phyloP scores from a whole-genome alignment of 2,329 filamentous ascomycete species.

The Paraphaeosphaeria sporulosa region DNA sequence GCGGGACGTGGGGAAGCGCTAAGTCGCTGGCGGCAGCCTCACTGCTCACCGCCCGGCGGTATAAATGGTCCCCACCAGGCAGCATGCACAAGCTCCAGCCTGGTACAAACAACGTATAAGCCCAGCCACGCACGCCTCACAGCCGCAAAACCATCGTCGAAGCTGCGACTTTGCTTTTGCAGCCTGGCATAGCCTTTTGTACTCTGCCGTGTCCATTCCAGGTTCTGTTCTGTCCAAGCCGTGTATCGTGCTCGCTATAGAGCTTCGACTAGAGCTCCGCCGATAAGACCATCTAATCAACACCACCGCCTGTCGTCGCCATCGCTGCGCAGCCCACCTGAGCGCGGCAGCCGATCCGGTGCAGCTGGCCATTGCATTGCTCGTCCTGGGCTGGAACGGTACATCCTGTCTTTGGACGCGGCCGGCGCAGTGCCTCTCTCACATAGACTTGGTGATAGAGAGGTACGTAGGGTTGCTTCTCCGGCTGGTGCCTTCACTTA shows the following conservation, averaged over 20 bases:
- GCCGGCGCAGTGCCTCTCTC: neutral
- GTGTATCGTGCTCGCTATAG: neutral
- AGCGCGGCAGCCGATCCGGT: neutral
- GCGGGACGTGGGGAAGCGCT: neutral
- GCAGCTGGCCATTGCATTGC: neutral
- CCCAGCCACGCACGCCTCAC: slow-evolving; percentile 15
- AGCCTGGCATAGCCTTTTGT: neutral
- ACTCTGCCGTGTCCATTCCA: neutral
- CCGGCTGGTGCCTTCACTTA: neutral
- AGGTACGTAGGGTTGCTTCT: neutral
- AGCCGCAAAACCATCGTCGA: neutral
- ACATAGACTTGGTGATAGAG: neutral
- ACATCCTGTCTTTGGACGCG: neutral
- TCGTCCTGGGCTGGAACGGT: neutral
- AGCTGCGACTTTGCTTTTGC: neutral
- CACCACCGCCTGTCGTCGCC: neutral
- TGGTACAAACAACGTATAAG: neutral
- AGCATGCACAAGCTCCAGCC: neutral
- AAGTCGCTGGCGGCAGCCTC: slow-evolving; percentile 6
- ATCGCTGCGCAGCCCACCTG: neutral
- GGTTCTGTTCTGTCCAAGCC: neutral
- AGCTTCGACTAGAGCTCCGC: slow-evolving; percentile 12
- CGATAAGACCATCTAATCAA: slow-evolving; percentile 10
- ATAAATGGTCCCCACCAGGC: slow-evolving; percentile 5
- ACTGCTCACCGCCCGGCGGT: slow-evolving; percentile 4